These are phyloP conservation scores for Acacia confusa DNA, from an alignment of 306 rosid genomes.

Conservation along the genomic window DNA sequence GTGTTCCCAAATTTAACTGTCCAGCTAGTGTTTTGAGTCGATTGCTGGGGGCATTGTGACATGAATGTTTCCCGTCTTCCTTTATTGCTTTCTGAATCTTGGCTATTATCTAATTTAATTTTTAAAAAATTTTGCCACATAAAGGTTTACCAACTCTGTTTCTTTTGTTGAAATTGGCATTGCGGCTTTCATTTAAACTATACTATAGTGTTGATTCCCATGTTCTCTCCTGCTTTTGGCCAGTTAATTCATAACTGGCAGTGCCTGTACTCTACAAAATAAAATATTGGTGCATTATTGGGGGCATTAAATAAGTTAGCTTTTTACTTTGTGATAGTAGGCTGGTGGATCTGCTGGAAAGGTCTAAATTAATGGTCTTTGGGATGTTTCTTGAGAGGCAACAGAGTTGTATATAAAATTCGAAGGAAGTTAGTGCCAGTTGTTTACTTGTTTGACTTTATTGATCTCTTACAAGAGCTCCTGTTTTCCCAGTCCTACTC, in stretches of 20 bases:
- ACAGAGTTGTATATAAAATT: conserved; percentile 38
- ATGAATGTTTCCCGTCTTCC: conserved; percentile 15
- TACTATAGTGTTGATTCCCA: conserved; percentile 25
- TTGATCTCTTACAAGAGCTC: conserved; percentile 33
- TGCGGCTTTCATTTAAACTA: conserved; percentile 23
- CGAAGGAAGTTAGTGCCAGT: conserved; percentile 43
- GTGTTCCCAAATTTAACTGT: conserved; percentile 15
- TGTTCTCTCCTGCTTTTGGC: conserved; percentile 33
- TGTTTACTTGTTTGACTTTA: conserved; percentile 35
- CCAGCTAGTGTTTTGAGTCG: conserved; percentile 16
- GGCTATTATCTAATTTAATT: background rate
- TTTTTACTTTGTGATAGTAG: conserved; percentile 19
- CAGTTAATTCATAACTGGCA: conserved; percentile 1
- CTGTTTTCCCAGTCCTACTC: conserved; percentile 20
- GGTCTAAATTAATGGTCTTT: conserved; percentile 33
- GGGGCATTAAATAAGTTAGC: conserved; percentile 14
- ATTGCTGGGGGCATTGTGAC: conserved; percentile 27
- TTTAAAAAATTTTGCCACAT: background rate
- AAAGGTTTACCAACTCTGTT: background rate
- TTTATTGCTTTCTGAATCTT: conserved; percentile 11
- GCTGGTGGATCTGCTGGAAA: conserved; percentile 10
- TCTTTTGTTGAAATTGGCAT: conserved; percentile 6
- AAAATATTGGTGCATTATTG: conserved; percentile 30
- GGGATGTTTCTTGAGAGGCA: conserved; percentile 32
- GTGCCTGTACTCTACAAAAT: conserved; percentile 21